phyloP scores from a whole-genome alignment of 225 moss, liverwort and hornwort genomes.

The Climacium dendroides region DNA sequence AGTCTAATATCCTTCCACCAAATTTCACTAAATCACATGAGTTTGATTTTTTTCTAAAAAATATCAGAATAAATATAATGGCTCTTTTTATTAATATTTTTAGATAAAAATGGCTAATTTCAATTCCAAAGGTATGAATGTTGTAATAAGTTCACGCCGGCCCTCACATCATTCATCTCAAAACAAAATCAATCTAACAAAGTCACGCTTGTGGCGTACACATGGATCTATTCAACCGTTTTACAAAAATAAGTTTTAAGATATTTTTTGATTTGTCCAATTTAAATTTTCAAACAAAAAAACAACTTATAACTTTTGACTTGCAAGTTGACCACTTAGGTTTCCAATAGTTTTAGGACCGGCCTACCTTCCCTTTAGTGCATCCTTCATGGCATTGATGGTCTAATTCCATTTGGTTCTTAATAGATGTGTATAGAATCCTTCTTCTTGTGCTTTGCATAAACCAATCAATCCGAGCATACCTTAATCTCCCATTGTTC shows the following conservation, averaged over 20 bases:
- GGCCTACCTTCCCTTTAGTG: background rate
- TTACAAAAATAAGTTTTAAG: background rate
- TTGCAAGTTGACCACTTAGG: background rate
- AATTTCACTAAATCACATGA: background rate
- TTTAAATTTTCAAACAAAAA: background rate
- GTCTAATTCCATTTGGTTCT: background rate
- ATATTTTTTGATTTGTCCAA: fast-evolving
- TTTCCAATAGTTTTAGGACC: background rate
- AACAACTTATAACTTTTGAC: background rate
- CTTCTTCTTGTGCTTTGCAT: background rate
- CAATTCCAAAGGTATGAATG: background rate
- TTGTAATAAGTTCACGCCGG: no score
- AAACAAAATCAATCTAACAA: background rate
- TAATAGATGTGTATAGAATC: background rate
- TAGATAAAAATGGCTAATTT: no score
- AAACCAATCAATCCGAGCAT: background rate
- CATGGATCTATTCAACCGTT: background rate
- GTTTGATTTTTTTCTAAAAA: background rate
- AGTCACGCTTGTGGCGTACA: background rate
- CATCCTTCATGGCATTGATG: background rate
- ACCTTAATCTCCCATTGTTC: background rate
- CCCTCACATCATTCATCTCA: background rate
- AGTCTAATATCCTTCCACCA: background rate
- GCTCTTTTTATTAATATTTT: no score
- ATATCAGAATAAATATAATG: no score